Conservation (phyloP, 805 yeast species). For the Yarrowia alimentaria region DNA sequence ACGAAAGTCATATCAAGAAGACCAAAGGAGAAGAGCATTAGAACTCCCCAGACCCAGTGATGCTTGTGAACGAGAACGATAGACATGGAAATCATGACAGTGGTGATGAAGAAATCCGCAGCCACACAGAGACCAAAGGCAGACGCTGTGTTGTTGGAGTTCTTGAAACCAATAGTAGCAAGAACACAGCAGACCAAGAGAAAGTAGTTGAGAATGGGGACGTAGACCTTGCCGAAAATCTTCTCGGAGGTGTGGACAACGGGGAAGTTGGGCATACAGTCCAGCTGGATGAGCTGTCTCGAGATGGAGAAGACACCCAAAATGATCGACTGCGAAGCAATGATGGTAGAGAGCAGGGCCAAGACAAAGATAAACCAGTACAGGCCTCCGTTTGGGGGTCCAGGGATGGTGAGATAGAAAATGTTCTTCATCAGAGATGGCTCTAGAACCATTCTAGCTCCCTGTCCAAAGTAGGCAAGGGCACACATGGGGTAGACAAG, state of each 20-base stretch:
- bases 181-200: conserved; percentile 52
- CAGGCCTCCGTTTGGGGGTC: conserved; percentile 45
- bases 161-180: conserved; percentile 51
- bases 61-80: conserved; percentile 48
- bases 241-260: conserved; percentile 48
- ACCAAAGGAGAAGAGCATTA: conserved; percentile 45
- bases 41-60: conserved; percentile 41
- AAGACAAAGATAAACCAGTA: conserved; percentile 53
- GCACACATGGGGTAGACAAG: conserved; percentile 55
- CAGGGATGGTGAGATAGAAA: conserved; percentile 53
- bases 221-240: conserved; percentile 52
- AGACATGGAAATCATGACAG: conserved; percentile 47
- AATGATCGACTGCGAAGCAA: conserved; percentile 61
- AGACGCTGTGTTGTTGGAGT: conserved; percentile 45
- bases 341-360: conserved; percentile 55
- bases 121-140: conserved; percentile 63
- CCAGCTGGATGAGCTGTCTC: conserved; percentile 52
- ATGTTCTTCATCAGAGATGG: conserved; percentile 46
- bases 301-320: conserved; percentile 55
- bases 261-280: conserved; percentile 53
- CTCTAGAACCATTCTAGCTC: conserved; percentile 47
- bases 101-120: conserved; percentile 54
- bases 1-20: conserved; percentile 50
- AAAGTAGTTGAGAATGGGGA: conserved; percentile 51
- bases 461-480: conserved; percentile 58